Percentiles rank a stretch among this genome's conserved stretches.
Evolutionary conservation across 495 filamentous ascomycete species (phyloP).

Genomic region (Podospora australis): DNA sequence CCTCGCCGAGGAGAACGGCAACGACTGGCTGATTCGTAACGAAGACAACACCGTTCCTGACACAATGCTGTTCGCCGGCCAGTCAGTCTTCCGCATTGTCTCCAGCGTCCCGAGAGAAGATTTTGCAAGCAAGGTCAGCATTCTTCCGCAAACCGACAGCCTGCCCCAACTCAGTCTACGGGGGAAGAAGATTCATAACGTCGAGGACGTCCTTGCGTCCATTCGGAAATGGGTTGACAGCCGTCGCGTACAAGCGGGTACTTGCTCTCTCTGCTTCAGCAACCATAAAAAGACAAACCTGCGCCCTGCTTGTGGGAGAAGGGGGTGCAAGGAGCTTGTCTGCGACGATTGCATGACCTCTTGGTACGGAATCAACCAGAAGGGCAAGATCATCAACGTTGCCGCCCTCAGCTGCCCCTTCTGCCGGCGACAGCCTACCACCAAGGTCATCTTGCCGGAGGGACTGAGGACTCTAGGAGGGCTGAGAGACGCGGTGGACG

Average conservation of each 20-base stretch:
- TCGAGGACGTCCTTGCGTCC: conserved; percentile 19
- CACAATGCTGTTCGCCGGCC: conserved; percentile 26
- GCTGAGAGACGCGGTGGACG: conserved; percentile 22
- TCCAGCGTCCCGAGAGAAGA: conserved; percentile 13
- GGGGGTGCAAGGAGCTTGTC: conserved; percentile 15
- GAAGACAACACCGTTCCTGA: conserved; percentile 19
- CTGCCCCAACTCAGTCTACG: conserved; percentile 14
- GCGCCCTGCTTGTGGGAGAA: conserved; percentile 16
- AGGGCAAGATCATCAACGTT: conserved; percentile 33
- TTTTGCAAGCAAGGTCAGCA: conserved; percentile 27
- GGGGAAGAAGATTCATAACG: conserved; percentile 39
- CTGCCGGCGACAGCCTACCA: conserved; percentile 32
- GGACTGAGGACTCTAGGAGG: conserved; percentile 13
- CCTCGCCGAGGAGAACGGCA: conserved; percentile 30
- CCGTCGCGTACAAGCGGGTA: conserved; percentile 25
- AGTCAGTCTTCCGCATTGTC: conserved; percentile 34
- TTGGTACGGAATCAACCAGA: conserved; percentile 26
- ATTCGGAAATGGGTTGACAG: conserved; percentile 28
- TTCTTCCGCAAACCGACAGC: conserved; percentile 25
- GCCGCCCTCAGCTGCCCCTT: conserved; percentile 39
- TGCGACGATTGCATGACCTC: conserved; percentile 13
- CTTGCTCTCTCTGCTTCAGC: conserved; percentile 39
- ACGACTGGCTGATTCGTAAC: conserved; percentile 35
- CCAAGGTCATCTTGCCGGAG: conserved; percentile 15
- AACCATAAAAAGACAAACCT: conserved; percentile 20